Base-by-base conservation (phyloP, 805 yeast species). In the Ogataea pilisensis region DNA sequence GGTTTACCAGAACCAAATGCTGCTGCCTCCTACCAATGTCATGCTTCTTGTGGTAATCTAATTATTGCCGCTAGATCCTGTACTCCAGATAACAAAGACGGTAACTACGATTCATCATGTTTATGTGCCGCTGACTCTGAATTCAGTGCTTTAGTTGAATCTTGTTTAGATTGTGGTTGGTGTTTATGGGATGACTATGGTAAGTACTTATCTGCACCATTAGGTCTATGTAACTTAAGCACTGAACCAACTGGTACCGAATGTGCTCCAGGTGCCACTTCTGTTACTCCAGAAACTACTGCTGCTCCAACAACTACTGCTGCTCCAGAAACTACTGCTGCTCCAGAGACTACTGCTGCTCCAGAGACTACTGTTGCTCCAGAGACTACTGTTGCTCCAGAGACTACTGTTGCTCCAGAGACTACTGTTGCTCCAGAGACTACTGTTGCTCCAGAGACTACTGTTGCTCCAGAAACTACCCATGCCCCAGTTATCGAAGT, bases 1-100 rank as follows among this genome's bases (percentile, higher is more conserved):
- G 65, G 65, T 34, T 26, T 42, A 16, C 60, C 65, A 31, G 41
- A 48, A 32, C 60, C 57, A 30, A 60, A 55, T 22, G 64, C 48
- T 34, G 56, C 54, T 40, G 68, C 68, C 17, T 30, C 57, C 22
- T 52, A 58, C 39, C 44, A 48, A 3, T 64, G 68, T 44, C 68
- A 64, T 46, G 61, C 65, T 21, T 45, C 57, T 19, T 64, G 68
- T 57, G 68, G 68, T 42, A 56, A 51, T 43, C 45, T 61, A 33
- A 64, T 64, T 38, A 26, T 62, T 6, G 60, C 54, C 34, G 65
- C 64, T 31, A 48, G 59, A 31, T 46, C 51, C 3, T 63, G 64
- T 47, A 51, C 57, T 5, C 32, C 36, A 14, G 46, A 42, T 16
- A 21, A 17, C 4, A 26, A 33, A 9, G 46, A 43, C 51, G 61